A percentile compares a stretch with the other conserved stretches of the same genome.
Evolutionary conservation across 1,284 basidiomycete genomes (phyloP).

Genomic region (Malassezia furfur): DNA sequence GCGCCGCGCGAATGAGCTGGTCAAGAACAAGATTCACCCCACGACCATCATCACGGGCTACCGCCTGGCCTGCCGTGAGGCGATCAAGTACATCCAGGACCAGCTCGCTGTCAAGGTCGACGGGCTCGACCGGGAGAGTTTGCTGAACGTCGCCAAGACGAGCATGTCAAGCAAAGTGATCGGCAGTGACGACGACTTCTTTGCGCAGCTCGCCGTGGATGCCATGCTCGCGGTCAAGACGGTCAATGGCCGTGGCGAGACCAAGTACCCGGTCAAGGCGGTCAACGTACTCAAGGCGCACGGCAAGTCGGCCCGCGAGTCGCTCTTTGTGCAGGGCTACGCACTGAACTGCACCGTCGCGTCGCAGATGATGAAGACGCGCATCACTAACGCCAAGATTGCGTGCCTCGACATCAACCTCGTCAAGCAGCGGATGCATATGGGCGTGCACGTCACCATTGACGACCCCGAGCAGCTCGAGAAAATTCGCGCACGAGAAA

Average conservation of each 20-base stretch:
- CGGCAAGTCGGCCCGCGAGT: slow-evolving; percentile 89
- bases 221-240: slow-evolving; percentile 97
- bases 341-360: slow-evolving; percentile 98
- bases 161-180: slow-evolving; percentile 99
- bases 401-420: slow-evolving; percentile 98
- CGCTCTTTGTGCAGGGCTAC: slow-evolving; percentile 89
- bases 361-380: slow-evolving; percentile 98
- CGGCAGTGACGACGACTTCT: slow-evolving; percentile 93
- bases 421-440: slow-evolving; percentile 91
- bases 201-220: slow-evolving; percentile 95
- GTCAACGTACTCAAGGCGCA: slow-evolving; percentile 99
- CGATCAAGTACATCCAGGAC: slow-evolving; percentile 96
- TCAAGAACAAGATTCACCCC: slow-evolving; percentile 96
- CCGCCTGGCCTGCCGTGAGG: slow-evolving; percentile 89
- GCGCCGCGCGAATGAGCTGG: slow-evolving; percentile 89
- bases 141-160: slow-evolving; percentile 95
- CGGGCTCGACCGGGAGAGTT: slow-evolving; percentile 73
- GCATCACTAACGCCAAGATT: slow-evolving; percentile 85
- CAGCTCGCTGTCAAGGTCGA: slow-evolving; percentile 94
- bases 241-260: slow-evolving; percentile 84
- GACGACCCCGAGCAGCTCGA: slow-evolving; percentile 95
- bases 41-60: slow-evolving; percentile 99
- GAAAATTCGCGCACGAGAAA: slow-evolving; percentile 86
- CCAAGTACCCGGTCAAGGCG: slow-evolving; percentile 98
- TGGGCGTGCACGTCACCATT: slow-evolving; percentile 94